phyloP scores from a whole-genome alignment of 495 filamentous ascomycete genomes.

The Cenococcum geophilum region DNA sequence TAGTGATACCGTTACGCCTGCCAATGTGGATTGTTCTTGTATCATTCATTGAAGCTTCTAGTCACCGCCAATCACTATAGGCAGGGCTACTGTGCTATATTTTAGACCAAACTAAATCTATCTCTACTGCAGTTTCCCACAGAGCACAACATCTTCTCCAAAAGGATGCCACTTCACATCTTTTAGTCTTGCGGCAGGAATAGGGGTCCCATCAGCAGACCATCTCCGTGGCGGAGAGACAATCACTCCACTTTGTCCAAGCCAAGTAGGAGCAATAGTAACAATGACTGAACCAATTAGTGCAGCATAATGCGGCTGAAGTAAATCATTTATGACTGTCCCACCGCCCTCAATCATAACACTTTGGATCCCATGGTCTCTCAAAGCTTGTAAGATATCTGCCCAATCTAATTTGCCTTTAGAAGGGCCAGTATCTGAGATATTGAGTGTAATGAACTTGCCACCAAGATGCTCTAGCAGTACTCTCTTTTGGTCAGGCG shows the following conservation, averaged over 20 bases:
- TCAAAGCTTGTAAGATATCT: constrained; percentile 52
- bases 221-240: constrained; percentile 55
- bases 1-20: too few relatives aligned
- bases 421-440: constrained; percentile 29
- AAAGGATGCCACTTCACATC: constrained; percentile 66
- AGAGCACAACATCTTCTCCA: constrained; percentile 75
- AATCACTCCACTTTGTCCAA: constrained; percentile 70
- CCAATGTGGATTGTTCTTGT: too few relatives aligned
- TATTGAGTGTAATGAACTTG: constrained; percentile 43
- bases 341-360: constrained; percentile 89
- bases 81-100: too few relatives aligned
- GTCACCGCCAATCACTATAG: too few relatives aligned
- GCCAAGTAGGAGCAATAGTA: constrained; percentile 77
- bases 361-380: constrained; percentile 58
- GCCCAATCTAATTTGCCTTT: constrained; percentile 49
- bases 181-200: constrained; percentile 55
- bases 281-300: constrained; percentile 70
- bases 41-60: too few relatives aligned
- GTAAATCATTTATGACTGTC: constrained; percentile 66
- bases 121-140: constrained; percentile 47
- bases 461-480: constrained; percentile 48
- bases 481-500: constrained; percentile 29
- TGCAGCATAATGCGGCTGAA: constrained; percentile 53
- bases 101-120: neutral
- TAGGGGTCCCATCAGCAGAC: constrained; percentile 46